Percentiles rank a stretch among this genome's conserved stretches.
Evolutionary conservation across 2,329 filamentous ascomycete species (phyloP).

Genomic region (Bretziella fagacearum): DNA sequence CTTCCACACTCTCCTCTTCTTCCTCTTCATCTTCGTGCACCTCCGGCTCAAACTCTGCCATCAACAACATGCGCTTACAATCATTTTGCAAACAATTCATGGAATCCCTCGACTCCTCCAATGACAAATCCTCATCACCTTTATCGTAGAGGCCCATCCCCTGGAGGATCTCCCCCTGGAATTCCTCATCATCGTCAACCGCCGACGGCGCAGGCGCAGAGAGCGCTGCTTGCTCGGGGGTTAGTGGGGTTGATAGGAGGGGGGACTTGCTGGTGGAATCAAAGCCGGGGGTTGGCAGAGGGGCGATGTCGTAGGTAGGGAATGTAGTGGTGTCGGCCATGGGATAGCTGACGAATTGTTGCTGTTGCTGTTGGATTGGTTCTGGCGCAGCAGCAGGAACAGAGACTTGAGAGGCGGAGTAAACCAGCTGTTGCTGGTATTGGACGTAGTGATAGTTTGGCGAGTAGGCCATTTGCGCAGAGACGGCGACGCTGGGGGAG

Average conservation of each 20-base stretch:
- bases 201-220: neutral
- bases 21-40: conserved; percentile 42
- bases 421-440: neutral
- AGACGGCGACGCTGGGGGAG: conserved; percentile 6
- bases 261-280: neutral
- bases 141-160: conserved; percentile 69
- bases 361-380: conserved; percentile 1
- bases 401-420: conserved; percentile 3
- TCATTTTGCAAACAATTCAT: conserved; percentile 38
- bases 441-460: neutral
- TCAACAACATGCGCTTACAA: conserved; percentile 64
- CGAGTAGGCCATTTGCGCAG: neutral
- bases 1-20: conserved; percentile 26
- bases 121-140: conserved; percentile 38
- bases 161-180: conserved; percentile 55
- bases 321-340: conserved; percentile 2
- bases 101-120: conserved; percentile 38
- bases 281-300: conserved; percentile 1
- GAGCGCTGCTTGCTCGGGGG: neutral
- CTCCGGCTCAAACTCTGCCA: conserved; percentile 62
- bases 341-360: conserved; percentile 4
- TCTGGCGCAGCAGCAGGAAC: neutral
- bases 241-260: neutral
- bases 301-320: conserved; percentile 7
- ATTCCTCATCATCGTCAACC: conserved; percentile 31